Evolutionary conservation across 2,329 filamentous ascomycete species (phyloP).

Genomic region (Colletotrichum brevisporum): DNA sequence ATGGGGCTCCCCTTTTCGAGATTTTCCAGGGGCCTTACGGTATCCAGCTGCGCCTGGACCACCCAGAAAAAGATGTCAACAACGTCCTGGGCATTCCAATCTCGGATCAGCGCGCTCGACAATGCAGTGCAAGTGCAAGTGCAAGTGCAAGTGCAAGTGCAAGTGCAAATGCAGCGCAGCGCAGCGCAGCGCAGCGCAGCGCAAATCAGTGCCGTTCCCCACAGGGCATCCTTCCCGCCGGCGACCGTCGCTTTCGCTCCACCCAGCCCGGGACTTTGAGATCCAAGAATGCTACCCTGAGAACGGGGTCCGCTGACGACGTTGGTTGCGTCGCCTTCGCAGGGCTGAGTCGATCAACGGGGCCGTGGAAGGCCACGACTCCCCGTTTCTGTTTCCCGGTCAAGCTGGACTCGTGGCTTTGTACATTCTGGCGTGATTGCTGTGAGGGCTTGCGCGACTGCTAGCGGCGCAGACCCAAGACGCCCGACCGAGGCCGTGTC

Average conservation of each 20-base stretch:
- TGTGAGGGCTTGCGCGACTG: not conserved
- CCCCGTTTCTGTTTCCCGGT: not conserved
- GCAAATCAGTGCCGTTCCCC: not conserved
- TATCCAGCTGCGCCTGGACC: not conserved
- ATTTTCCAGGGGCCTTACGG: constrained; percentile 5
- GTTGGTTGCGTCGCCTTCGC: constrained; percentile 29
- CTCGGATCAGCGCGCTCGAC: not conserved
- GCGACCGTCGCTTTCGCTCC: constrained; percentile 1
- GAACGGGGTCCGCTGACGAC: constrained; percentile 29
- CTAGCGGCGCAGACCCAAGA: constrained; percentile 4
- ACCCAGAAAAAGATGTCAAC: not conserved
- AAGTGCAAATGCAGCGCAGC: not conserved
- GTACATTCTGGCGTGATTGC: not conserved
- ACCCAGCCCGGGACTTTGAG: constrained; percentile 23
- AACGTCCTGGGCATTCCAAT: not conserved
- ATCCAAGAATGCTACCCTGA: constrained; percentile 11
- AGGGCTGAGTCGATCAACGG: constrained; percentile 30
- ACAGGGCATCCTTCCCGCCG: not conserved
- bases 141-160: not conserved
- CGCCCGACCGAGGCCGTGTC: constrained; percentile 18
- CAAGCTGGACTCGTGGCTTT: not conserved
- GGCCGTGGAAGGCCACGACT: not conserved
- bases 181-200: not conserved
- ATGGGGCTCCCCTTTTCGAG: constrained; percentile 3
- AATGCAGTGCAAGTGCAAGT: not conserved